A percentile compares a stretch with the other conserved stretches of the same genome.
Conservation (phyloP, 495 filamentous ascomycete species). For the Lasiosphaeria hispida region DNA sequence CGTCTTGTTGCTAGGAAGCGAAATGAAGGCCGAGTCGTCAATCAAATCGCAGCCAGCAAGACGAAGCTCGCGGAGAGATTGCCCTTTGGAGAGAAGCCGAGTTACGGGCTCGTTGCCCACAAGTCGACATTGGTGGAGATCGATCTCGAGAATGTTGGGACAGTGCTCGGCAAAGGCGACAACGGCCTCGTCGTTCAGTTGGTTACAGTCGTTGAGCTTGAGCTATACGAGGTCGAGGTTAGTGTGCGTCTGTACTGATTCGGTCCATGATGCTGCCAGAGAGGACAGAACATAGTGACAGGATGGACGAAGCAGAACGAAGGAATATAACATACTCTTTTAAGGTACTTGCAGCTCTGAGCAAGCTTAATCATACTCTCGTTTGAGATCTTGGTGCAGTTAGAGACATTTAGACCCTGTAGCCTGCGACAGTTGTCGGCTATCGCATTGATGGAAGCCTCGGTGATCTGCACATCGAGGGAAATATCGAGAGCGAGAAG, state of each 20-base stretch:
- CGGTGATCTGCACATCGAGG: constrained; percentile 72
- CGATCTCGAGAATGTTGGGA: constrained; percentile 91
- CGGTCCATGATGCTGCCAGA: constrained; percentile 1
- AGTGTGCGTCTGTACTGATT: constrained; percentile 17
- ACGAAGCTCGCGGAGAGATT: constrained; percentile 82
- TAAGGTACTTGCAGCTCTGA: constrained; percentile 78
- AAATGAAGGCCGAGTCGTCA: constrained; percentile 80
- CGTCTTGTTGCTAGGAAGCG: constrained; percentile 63
- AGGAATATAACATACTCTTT: constrained; percentile 61
- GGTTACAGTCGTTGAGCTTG: constrained; percentile 86
- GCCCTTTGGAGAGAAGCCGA: constrained; percentile 68
- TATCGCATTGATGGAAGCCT: constrained; percentile 75
- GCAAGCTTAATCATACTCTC: constrained; percentile 81
- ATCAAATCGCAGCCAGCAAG: constrained; percentile 80
- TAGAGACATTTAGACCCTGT: constrained; percentile 91
- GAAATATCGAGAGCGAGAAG: constrained; percentile 92
- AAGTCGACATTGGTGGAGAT: constrained; percentile 79
- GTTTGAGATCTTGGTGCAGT: constrained; percentile 80
- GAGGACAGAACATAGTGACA: background rate
- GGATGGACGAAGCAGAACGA: background rate
- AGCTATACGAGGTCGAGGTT: constrained; percentile 54
- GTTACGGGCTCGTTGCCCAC: constrained; percentile 81
- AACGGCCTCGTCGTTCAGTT: constrained; percentile 76
- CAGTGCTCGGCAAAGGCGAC: constrained; percentile 83
- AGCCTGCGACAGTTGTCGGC: constrained; percentile 77